Evolutionary conservation across 2,329 filamentous ascomycete genomes (phyloP).

Genomic region (Sclerotinia nivalis): DNA sequence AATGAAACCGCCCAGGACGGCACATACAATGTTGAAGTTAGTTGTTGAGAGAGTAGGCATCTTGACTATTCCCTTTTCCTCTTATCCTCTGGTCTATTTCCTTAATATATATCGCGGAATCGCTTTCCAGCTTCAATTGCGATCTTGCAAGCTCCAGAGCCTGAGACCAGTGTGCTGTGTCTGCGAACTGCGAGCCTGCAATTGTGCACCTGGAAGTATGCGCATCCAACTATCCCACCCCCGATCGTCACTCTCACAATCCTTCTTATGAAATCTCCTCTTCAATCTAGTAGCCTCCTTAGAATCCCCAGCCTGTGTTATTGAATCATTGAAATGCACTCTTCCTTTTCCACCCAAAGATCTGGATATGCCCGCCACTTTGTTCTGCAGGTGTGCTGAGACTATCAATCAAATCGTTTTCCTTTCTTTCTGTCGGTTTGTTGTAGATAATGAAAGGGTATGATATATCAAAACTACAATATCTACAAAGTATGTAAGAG

Average conservation of each 20-base stretch:
- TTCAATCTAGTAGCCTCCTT: constrained; percentile 1
- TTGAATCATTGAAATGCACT: constrained; percentile 3
- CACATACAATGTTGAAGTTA: constrained; percentile 56
- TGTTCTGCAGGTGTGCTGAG: background rate
- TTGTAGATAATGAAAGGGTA: background rate
- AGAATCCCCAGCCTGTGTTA: constrained; percentile 7
- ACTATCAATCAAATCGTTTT: no score
- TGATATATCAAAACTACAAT: background rate
- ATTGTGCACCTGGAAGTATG: background rate
- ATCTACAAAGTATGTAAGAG: no score
- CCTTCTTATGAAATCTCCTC: background rate
- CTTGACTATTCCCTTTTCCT: constrained; percentile 34
- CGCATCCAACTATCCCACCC: constrained; percentile 2
- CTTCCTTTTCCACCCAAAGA: background rate
- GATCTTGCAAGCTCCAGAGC: background rate
- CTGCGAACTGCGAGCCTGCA: background rate
- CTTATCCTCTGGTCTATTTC: background rate
- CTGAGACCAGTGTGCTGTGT: background rate
- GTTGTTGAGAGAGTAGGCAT: constrained; percentile 53
- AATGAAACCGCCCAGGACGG: constrained; percentile 81
- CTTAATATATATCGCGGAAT: background rate
- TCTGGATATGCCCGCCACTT: constrained; percentile 5
- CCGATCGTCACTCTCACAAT: constrained; percentile 12
- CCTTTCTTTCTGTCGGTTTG: background rate
- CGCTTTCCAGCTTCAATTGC: background rate